Evolutionary conservation across 228 moss, liverwort and hornwort species (phyloP).

Genomic region (Sphagnum magellanicum): DNA sequence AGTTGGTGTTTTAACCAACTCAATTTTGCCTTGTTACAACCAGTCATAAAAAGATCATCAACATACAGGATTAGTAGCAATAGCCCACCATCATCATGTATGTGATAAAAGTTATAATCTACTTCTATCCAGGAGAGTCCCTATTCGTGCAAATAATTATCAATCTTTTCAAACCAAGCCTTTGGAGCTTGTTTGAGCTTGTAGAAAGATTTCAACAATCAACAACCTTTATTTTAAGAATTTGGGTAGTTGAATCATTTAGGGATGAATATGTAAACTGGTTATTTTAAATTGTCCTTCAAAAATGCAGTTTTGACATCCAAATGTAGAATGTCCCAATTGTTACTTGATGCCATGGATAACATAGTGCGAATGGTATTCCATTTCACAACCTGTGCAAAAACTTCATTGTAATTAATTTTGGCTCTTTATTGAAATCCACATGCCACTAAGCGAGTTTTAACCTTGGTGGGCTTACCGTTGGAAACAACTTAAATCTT

Average conservation of each 20-base stretch:
- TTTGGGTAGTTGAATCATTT: not conserved
- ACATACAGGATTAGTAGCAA: not conserved
- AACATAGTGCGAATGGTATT: not conserved
- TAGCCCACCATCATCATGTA: not conserved
- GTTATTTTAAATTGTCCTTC: not conserved
- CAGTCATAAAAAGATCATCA: not conserved
- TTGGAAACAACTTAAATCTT: not conserved
- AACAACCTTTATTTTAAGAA: not conserved
- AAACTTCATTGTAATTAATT: not conserved
- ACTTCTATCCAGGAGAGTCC: not conserved
- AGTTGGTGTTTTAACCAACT: not conserved
- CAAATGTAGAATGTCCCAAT: not conserved
- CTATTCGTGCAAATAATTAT: not conserved
- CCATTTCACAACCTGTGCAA: not conserved
- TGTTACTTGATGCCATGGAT: not conserved
- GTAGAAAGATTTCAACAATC: not conserved
- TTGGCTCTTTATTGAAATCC: not conserved
- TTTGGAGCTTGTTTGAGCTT: slow-evolving; percentile 7
- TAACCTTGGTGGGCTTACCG: not conserved
- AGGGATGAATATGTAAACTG: not conserved
- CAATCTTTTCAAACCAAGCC: slow-evolving; percentile 9
- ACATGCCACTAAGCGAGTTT: slow-evolving; percentile 2
- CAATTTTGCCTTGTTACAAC: not conserved
- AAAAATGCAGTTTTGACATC: slow-evolving; percentile 1
- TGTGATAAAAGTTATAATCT: slow-evolving; percentile 3